Evolutionary conservation across 192 early-diverging fungal species (phyloP), one percentile per base, ranked within the genome.

Genomic region (Chytriomyces confervae): DNA sequence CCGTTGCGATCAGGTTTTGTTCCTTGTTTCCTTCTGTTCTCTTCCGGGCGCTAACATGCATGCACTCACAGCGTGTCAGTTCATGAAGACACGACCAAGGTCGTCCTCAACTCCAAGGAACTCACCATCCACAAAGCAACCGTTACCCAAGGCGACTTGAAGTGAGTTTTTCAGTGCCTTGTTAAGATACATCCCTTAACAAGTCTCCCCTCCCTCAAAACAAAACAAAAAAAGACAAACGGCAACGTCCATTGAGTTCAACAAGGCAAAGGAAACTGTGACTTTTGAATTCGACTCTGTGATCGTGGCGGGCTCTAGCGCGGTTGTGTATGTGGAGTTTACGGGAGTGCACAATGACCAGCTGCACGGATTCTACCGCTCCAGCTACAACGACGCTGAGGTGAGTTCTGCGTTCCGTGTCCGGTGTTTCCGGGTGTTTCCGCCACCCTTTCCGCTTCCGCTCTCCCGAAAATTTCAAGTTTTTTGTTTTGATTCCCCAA

Each of bases 1-100:
- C 84, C 65, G 95, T 95, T 61, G 83, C 83, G 61, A 89, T 95
- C 72, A 84, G 86, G 91, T 94, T 27, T 27, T 27, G 0, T 27
- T 27, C 24, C 24, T 27, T 27, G 82, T 63, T 85, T 24, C 77
- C 68, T 53, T 36, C n/a, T 75, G 27, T 24, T 63, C 13, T 46
- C 47, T 0, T 8, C 8, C 20, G 10, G n/a, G 64, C 5, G 18
- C 24, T 20, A 18, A 8, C 29, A 29, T 3, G 8, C 10, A 53
- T 49, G 3, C 44, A 36, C 11, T 29, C 51, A 0, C 13, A 64
- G 74, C 45, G 29, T 66, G 10, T 46, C 46, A 5, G 74, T 66
- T 1, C 20, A 45, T 10, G 63, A 23, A 11, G 64, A 36, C 23
- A 76, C 74, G 13, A 46, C 5, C 18, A 47, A 47, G 13, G 74